A percentile compares a stretch with the other conserved stretches of the same genome.
Conservation (phyloP, 768 basidiomycete genomes). For the Flagelloscypha sp. region DNA sequence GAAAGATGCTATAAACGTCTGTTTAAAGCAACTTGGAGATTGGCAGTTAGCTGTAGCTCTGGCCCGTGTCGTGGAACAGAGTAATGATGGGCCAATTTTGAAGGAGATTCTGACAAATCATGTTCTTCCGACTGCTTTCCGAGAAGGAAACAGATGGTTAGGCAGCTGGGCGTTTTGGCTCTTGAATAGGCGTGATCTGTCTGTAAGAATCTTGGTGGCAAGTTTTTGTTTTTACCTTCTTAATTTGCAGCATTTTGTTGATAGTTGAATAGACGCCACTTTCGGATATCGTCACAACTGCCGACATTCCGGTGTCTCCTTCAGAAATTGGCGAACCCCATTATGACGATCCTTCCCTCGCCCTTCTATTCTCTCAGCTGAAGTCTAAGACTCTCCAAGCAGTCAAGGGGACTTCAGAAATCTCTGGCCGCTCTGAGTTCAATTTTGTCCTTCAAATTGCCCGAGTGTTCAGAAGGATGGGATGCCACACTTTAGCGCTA, state of each 20-base stretch:
- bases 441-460: constrained; percentile 95
- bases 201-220: constrained; percentile 86
- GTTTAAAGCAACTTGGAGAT: constrained; percentile 79
- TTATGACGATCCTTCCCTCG: constrained; percentile 91
- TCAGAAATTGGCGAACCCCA: constrained; percentile 75
- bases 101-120: constrained; percentile 59
- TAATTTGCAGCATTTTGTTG: not conserved
- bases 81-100: constrained; percentile 74
- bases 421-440: constrained; percentile 82
- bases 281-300: constrained; percentile 55
- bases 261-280: constrained; percentile 57
- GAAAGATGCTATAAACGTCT: constrained; percentile 88
- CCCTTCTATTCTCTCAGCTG: constrained; percentile 83
- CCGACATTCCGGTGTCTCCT: constrained; percentile 45
- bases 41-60: constrained; percentile 86
- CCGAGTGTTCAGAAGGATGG: constrained; percentile 90
- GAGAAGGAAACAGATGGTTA: constrained; percentile 85
- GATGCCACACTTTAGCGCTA: constrained; percentile 88
- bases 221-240: constrained; percentile 18
- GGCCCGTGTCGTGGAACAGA: constrained; percentile 76
- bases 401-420: constrained; percentile 86
- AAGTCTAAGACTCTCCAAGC: constrained; percentile 89
- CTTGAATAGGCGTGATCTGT: constrained; percentile 77
- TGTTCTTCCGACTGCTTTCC: constrained; percentile 79
- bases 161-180: constrained; percentile 97